Evolutionary conservation across 768 basidiomycete genomes (phyloP).

Genomic region (Sporobolomyces roseus): DNA sequence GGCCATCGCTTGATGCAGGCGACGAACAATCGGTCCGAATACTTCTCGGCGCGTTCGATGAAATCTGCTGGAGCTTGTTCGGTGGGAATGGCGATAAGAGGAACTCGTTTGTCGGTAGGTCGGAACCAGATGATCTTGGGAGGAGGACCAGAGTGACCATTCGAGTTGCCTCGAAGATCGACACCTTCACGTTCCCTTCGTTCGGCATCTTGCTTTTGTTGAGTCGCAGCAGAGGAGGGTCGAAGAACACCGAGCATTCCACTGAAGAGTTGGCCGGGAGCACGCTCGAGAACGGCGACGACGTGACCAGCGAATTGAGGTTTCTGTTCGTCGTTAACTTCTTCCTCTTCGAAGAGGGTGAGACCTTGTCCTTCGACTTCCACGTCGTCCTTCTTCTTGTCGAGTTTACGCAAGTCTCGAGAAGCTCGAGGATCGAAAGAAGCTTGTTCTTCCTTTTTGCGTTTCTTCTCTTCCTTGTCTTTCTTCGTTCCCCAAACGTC

Average conservation of each 20-base stretch:
- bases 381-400: conserved; percentile 99
- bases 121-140: conserved; percentile 99
- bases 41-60: conserved; percentile 85
- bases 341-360: conserved; percentile 95
- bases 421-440: conserved; percentile 77
- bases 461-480: conserved; percentile 99
- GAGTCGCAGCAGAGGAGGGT: conserved; percentile 37
- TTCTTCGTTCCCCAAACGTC: conserved; percentile 77
- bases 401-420: conserved; percentile 65
- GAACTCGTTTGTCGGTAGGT: conserved; percentile 97
- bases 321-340: conserved; percentile 97
- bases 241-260: conserved; percentile 72
- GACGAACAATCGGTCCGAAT: conserved; percentile 86
- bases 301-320: conserved; percentile 98
- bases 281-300: conserved; percentile 98
- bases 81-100: conserved; percentile 92
- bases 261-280: conserved; percentile 97
- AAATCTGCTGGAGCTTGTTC: conserved; percentile 96
- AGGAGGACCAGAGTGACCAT: conserved; percentile 69
- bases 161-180: conserved; percentile 48
- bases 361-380: conserved; percentile 98
- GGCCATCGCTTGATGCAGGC: conserved; percentile 98
- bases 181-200: conserved; percentile 95
- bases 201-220: conserved; percentile 65
- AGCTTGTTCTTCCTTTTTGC: conserved; percentile 98